A percentile compares a stretch with the other conserved stretches of the same genome.
These are phyloP conservation scores for Jatropha multifida DNA, from an alignment of 441 rosid genomes.

Conservation along the genomic window DNA sequence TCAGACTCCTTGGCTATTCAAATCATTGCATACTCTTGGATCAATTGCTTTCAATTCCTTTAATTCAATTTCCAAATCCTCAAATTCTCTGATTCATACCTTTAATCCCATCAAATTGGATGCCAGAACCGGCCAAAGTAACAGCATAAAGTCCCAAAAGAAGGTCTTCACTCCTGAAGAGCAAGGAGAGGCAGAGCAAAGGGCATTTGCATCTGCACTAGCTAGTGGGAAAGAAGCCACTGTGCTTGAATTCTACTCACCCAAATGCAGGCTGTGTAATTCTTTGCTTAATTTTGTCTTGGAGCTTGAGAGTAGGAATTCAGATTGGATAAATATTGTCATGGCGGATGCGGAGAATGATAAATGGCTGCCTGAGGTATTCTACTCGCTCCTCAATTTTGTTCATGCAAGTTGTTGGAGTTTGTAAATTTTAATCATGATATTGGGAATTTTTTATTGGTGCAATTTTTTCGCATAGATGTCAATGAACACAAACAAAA, in stretches of 20 bases:
- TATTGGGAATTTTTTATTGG: not conserved
- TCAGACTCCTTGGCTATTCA: constrained; percentile 76
- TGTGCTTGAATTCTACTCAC: constrained; percentile 83
- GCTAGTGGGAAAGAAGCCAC: constrained; percentile 78
- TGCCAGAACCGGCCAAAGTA: constrained; percentile 20
- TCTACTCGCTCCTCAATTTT: constrained; percentile 1
- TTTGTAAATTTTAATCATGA: not conserved
- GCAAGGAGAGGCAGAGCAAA: constrained; percentile 91
- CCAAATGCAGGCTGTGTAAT: constrained; percentile 80
- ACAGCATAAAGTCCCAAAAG: constrained; percentile 28
- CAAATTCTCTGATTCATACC: constrained; percentile 32
- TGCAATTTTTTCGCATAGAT: not conserved
- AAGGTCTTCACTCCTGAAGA: constrained; percentile 46
- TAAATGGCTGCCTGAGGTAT: constrained; percentile 95
- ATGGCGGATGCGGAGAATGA: constrained; percentile 98
- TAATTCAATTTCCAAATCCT: constrained; percentile 38
- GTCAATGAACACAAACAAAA: not conserved
- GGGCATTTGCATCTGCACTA: constrained; percentile 77
- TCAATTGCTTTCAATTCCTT: constrained; percentile 60
- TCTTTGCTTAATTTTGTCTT: constrained; percentile 62
- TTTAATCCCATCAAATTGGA: constrained; percentile 29
- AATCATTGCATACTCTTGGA: constrained; percentile 65
- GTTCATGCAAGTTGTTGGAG: not conserved
- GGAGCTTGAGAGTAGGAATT: constrained; percentile 73
- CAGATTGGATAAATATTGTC: constrained; percentile 75